Conservation (phyloP, 805 yeast genomes). For the Torulaspora maleeae region DNA sequence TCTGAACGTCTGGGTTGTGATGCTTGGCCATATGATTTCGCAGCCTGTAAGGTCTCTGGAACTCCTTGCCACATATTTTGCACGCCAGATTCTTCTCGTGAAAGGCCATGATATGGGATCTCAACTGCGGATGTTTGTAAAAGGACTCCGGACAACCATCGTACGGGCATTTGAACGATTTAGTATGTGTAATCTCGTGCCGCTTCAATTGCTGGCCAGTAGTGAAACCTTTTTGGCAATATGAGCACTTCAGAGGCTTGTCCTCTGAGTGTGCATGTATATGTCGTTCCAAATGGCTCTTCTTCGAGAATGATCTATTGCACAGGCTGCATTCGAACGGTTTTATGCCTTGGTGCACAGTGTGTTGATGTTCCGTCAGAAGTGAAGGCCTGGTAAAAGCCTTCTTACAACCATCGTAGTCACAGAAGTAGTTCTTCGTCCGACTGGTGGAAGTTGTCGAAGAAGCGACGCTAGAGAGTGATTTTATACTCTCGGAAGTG, state of each 20-base stretch:
- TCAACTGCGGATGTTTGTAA: constrained; percentile 67
- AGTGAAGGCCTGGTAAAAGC: constrained; percentile 77
- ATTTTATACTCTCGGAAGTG: constrained; percentile 7
- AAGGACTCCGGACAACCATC: constrained; percentile 65
- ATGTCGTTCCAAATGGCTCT: constrained; percentile 78
- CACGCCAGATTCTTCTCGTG: constrained; percentile 58
- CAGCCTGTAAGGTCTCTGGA: constrained; percentile 60
- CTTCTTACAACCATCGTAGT: constrained; percentile 62
- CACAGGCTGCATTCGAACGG: constrained; percentile 72
- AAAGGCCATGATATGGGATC: constrained; percentile 61
- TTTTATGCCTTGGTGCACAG: constrained; percentile 66
- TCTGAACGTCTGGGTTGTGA: constrained; percentile 47
- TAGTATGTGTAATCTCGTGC: constrained; percentile 77
- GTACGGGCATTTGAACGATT: constrained; percentile 55
- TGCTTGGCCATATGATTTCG: constrained; percentile 60
- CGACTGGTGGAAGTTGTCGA: constrained; percentile 38
- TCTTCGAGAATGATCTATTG: constrained; percentile 60
- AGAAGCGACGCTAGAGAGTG: constrained; percentile 6
- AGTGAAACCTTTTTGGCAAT: constrained; percentile 79
- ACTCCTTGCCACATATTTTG: constrained; percentile 57
- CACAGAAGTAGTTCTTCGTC: constrained; percentile 61
- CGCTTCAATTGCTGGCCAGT: constrained; percentile 75
- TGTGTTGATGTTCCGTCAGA: constrained; percentile 71
- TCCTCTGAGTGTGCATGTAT: constrained; percentile 55
- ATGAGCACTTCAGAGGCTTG: constrained; percentile 67